A percentile compares a stretch with the other conserved stretches of the same genome.
These are phyloP conservation scores for Chaetomium tenue DNA, from an alignment of 495 filamentous ascomycete genomes.

Conservation along the genomic window DNA sequence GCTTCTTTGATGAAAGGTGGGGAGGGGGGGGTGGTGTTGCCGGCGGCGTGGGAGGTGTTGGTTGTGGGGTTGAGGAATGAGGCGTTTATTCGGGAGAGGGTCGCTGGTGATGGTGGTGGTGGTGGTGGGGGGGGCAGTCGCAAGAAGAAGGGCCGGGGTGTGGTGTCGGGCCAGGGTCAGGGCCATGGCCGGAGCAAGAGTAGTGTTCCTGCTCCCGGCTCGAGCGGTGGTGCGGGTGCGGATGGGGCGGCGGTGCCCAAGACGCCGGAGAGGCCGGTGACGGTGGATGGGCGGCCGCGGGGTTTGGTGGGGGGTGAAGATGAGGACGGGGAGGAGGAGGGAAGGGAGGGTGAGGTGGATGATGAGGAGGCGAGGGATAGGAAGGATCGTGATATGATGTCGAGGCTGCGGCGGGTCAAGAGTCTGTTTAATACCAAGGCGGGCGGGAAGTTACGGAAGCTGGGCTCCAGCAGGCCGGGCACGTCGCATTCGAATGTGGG, in stretches of 20 bases:
- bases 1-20: too few relatives aligned
- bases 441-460: slow-evolving; percentile 42
- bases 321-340: slow-evolving; percentile 1
- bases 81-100: slow-evolving; percentile 39
- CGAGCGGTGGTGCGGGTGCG: background rate
- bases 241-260: slow-evolving; percentile 10
- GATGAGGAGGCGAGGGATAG: slow-evolving; percentile 45
- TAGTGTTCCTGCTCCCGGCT: slow-evolving; percentile 16
- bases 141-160: background rate
- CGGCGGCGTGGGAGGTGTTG: slow-evolving; percentile 48
- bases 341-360: slow-evolving; percentile 33
- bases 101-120: slow-evolving; percentile 1
- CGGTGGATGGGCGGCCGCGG: slow-evolving; percentile 22
- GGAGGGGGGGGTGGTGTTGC: slow-evolving; percentile 28
- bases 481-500: slow-evolving; percentile 29
- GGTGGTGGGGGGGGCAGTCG: background rate
- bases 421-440: slow-evolving; percentile 56
- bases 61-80: slow-evolving; percentile 47
- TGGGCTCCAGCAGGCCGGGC: slow-evolving; percentile 34
- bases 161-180: slow-evolving; percentile 22
- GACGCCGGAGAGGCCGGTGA: slow-evolving; percentile 28
- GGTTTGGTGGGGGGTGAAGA: background rate
- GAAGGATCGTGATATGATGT: slow-evolving; percentile 57
- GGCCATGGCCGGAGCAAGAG: slow-evolving; percentile 32
- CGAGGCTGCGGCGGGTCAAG: slow-evolving; percentile 54